Base-by-base conservation (phyloP, 176 grass and related monocot genomes). In the Thalia dealbata region DNA sequence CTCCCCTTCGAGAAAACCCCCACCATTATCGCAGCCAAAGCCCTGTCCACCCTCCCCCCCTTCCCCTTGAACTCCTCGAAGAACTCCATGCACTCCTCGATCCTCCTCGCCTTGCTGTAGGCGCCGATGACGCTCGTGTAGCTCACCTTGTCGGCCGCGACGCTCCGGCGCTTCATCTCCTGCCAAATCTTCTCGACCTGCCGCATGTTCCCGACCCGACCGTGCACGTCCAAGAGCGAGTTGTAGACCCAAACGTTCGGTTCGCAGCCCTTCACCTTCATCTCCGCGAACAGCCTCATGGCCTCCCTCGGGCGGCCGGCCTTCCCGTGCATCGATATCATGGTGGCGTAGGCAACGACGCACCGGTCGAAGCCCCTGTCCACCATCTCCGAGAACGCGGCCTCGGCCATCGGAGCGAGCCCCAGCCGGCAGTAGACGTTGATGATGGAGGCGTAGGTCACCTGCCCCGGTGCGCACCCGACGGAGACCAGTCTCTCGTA, bases 311-410 rank as follows among this genome's bases (percentile, higher is more conserved):
- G 82, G 35, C 85, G 86, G 26, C 81, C 82, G 67, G 72, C 80
- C 83, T 92, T 92, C 28, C 93, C 90, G 18, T 97, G 90, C 87
- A 97, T 92, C 1, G 87, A 97, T 64, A 97, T 97, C 87, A 97
- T 97, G 78, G 78, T 97, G 44, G 82, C 81, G 14, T 97, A 97
- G 2, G 89, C 93, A 24, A 97, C 82, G 3, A 92, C 75, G 19
- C 93, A 97, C 78, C 56, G 84, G 82, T 92, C 93, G 7, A 90
- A 84, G 46, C 93, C 93, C 48, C 81, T 88, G 52, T 77, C 89
- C 32, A 92, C 71, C 93, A 92, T 97, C 76, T 92, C 87, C 0
- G 83, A 80, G 80, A 97, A 97, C 19, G 86, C 61, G 7, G 64
- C 23, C 28, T 97, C 93, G 0, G 93, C 93, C 76, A 86, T 89